Base-by-base conservation (phyloP, 331 rosid species). In the Saraca asoca region DNA sequence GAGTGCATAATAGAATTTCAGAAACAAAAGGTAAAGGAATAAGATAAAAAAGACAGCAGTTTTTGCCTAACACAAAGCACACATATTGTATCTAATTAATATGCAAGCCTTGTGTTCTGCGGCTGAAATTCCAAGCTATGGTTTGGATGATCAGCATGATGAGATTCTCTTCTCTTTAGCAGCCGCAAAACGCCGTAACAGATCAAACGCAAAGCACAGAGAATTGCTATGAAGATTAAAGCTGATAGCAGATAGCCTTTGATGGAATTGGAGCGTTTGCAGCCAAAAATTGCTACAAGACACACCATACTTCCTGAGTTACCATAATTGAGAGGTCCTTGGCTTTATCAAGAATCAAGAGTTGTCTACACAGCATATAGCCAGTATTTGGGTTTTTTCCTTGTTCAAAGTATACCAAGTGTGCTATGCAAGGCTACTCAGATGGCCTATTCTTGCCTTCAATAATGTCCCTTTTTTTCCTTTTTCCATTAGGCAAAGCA, bases 251-350 rank as follows among this genome's bases (percentile, higher is more conserved):
- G 60, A 73, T 76, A 80, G 9, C 45, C 77, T 20, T 39, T 9
- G 8, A 73, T 35, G 38, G 85, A 59, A 54, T 60, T 69, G n/a
- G 85, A 76, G 35, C 68, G 68, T 52, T 7, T 81, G 82, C 85
- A 81, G 60, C 85, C 82, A 73, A 81, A 81, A 50, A 80, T 12
- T 44, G 70, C 79, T 42, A 74, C 85, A 4, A 76, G 66, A 64
- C 85, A 80, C 68, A 76, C 81, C 85, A 80, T 54, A 41, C 56
- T 46, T 13, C n/a, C 14, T 67, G 34, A 7, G 39, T 59, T 67
- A 3, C 56, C 29, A 33, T 12, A 58, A 18, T 35, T 48, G 45
- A 38, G 13, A 49, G 62, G 15, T 51, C 3, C 46, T 24, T 0
- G 43, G 11, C 8, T 39, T n/a, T 39, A 39, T 2, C 43, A 7